Percentiles rank a stretch among this genome's conserved stretches.
Evolutionary conservation across 305 asterid genomes (phyloP).

Genomic region (Ilex paraguariensis): DNA sequence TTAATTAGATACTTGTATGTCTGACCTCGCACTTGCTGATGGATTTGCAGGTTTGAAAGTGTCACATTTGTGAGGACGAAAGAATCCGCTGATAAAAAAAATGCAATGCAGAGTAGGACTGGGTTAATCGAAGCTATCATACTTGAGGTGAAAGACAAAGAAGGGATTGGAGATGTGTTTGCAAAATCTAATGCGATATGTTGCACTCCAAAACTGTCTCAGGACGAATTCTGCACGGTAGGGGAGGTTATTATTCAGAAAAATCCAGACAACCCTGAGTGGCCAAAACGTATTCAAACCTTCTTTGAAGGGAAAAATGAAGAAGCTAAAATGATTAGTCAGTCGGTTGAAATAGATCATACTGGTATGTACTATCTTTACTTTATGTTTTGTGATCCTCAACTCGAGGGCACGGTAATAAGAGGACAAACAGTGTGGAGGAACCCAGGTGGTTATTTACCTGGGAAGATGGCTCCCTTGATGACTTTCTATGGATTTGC

Average conservation of each 20-base stretch:
- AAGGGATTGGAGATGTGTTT: slow-evolving; percentile 87
- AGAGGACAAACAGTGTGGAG: slow-evolving; percentile 92
- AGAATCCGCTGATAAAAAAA: slow-evolving; percentile 47
- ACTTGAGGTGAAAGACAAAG: slow-evolving; percentile 94
- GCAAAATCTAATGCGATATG: slow-evolving; percentile 96
- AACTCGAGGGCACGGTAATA: slow-evolving; percentile 58
- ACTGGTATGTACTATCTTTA: slow-evolving; percentile 15
- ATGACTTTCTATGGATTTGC: slow-evolving; percentile 81
- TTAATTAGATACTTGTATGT: too few species aligned
- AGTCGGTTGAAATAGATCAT: too few species aligned
- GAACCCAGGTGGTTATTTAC: slow-evolving; percentile 85
- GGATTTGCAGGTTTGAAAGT: slow-evolving; percentile 57
- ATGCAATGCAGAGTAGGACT: slow-evolving; percentile 32
- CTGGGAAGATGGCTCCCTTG: slow-evolving; percentile 98
- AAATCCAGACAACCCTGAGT: slow-evolving; percentile 58
- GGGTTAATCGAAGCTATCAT: slow-evolving; percentile 65
- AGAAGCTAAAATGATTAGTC: slow-evolving; percentile 25
- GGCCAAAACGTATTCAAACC: slow-evolving; percentile 80
- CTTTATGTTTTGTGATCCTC: slow-evolving; percentile 81
- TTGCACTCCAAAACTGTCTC: slow-evolving; percentile 86
- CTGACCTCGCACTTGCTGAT: too few species aligned
- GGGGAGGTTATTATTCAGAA: slow-evolving; percentile 80
- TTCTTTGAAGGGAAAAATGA: slow-evolving; percentile 61
- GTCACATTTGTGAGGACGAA: slow-evolving; percentile 63
- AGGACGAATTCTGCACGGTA: slow-evolving; percentile 80